Conservation (phyloP, 768 basidiomycete species). For the Nevesoporus exiguus region DNA sequence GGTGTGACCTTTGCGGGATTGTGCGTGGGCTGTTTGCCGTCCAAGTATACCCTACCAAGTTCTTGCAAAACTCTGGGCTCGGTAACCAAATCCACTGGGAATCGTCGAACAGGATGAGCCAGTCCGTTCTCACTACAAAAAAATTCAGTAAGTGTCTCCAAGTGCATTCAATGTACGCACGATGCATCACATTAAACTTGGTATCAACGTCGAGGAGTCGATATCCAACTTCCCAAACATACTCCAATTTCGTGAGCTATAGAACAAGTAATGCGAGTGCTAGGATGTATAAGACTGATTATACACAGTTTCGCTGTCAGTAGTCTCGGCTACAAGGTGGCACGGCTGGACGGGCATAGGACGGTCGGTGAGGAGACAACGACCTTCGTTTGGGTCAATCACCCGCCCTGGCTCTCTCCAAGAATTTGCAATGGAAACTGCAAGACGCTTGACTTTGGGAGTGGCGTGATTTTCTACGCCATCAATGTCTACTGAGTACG, state of each 20-base stretch:
- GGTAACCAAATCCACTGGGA: background rate
- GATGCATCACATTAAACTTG: background rate
- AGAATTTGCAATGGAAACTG: slow-evolving; percentile 22
- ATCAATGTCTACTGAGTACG: slow-evolving; percentile 27
- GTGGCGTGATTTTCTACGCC: no score
- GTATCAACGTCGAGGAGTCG: background rate
- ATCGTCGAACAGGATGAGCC: background rate
- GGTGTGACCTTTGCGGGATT: background rate
- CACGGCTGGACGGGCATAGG: background rate
- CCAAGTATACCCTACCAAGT: no score
- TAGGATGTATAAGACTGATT: no score
- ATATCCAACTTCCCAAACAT: background rate
- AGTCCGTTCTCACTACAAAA: background rate
- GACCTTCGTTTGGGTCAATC: background rate
- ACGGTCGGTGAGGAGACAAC: background rate
- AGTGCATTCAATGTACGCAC: background rate
- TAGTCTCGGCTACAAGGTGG: background rate
- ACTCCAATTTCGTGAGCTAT: background rate
- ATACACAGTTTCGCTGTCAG: background rate
- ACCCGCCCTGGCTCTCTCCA: no score
- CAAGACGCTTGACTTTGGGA: no score
- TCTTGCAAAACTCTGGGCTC: background rate
- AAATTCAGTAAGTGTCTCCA: background rate
- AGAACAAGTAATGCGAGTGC: background rate
- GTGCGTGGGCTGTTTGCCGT: no score